Percentiles rank a stretch among this genome's conserved stretches.
phyloP scores from a whole-genome alignment of 2,329 filamentous ascomycete species.

The Acrodontium crateriforme region DNA sequence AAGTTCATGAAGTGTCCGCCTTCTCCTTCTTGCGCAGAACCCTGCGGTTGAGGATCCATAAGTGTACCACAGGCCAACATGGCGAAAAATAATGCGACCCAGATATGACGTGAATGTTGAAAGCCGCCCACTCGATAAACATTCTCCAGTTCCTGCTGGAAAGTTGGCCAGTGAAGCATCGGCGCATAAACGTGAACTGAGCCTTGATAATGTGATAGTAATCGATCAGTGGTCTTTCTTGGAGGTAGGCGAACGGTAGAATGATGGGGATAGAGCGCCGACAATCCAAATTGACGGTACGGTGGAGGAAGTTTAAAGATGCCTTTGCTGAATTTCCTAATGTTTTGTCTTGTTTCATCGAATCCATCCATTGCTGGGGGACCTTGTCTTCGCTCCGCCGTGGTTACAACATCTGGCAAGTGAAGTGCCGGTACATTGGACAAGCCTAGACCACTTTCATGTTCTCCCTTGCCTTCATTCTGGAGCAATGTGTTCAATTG shows the following conservation, averaged over 20 bases:
- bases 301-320: slow-evolving; percentile 66
- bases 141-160: slow-evolving; percentile 60
- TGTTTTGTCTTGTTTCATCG: slow-evolving; percentile 54
- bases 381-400: slow-evolving; percentile 45
- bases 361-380: slow-evolving; percentile 54
- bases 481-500: slow-evolving; percentile 53
- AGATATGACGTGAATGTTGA: slow-evolving; percentile 49
- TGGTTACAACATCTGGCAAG: slow-evolving; percentile 20
- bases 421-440: slow-evolving; percentile 17
- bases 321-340: slow-evolving; percentile 60
- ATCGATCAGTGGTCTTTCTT: slow-evolving; percentile 52
- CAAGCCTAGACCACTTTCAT: slow-evolving; percentile 26
- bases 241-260: slow-evolving; percentile 46
- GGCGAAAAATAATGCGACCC: slow-evolving; percentile 68
- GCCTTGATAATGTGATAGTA: slow-evolving; percentile 62
- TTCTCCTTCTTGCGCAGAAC: slow-evolving; percentile 39
- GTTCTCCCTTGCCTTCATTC: slow-evolving; percentile 32
- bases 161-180: slow-evolving; percentile 76
- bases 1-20: slow-evolving; percentile 57
- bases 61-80: slow-evolving; percentile 73
- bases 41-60: slow-evolving; percentile 45
- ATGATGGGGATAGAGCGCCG: slow-evolving; percentile 30
- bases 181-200: slow-evolving; percentile 71
- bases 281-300: slow-evolving; percentile 42
- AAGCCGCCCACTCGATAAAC: slow-evolving; percentile 56